Evolutionary conservation across 2,329 filamentous ascomycete genomes (phyloP), one percentile per base, ranked within the genome.

Genomic region (Pestalotiopsis sp.): DNA sequence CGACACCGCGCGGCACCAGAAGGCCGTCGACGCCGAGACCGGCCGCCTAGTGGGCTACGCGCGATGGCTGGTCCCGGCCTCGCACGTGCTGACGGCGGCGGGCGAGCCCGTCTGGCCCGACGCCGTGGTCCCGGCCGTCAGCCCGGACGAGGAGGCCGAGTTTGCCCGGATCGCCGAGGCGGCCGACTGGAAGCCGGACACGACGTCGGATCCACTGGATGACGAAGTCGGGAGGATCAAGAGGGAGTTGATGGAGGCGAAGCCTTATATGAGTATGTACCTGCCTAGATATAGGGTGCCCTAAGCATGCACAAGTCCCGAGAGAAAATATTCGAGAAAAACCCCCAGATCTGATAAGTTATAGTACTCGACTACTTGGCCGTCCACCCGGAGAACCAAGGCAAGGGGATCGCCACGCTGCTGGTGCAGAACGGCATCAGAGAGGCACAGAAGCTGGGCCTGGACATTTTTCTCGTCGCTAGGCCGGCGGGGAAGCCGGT

Each of bases 331-430:
- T 45, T 20, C 17, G 9, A 49, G 23, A 5, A 17, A 0, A n/a
- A 38, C 27, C 3, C 23, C 31, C 25, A 17, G 12, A 23, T 39
- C 66, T 67, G 9, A 63, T 41, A 36, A 27, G 20, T 25, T 31
- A 3, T 38, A 76, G 69, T 62, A 6, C 73, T 78, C 5, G 75
- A 77, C 11, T 77, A 74, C 63, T 59, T 78, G 25, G 76, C 76
- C 17, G 76, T 77, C 5, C 74, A 77, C 63, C 76, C 76, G 1
- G 74, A 77, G 3, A 72, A 73, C 17, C 71, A 74, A 66, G 70
- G 75, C 9, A 72, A 76, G 41, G 76, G 77, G 7, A 69, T 78
- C 39, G 76, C 68, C 1, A 74, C 71, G 0, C 61, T 69, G 9
- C 70, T 78, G 17, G 72, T 77, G 5, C 45, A 75, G 64, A 75